Evolutionary conservation across 139 green algal species (phyloP).

Genomic region (Coccomyxa sp.): DNA sequence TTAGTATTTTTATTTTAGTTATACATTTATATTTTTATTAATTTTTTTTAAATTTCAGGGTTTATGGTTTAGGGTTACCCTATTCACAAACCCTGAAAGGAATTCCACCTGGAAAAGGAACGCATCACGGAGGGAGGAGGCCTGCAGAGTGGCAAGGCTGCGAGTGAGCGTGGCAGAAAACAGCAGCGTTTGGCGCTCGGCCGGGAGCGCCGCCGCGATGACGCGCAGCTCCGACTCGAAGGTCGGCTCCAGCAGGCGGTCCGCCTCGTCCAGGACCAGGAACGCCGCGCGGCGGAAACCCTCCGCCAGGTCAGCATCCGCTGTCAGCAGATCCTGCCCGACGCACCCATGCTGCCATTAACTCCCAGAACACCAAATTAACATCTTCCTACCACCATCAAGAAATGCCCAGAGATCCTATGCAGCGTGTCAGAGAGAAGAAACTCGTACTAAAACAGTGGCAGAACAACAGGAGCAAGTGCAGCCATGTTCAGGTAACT

Average conservation of each 20-base stretch:
- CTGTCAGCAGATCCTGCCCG: conserved; percentile 42
- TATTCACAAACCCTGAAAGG: conserved; percentile 42
- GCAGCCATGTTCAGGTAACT: too few species aligned
- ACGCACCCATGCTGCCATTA: not conserved
- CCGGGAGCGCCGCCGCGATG: conserved; percentile 42
- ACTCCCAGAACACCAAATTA: not conserved
- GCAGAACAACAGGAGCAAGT: too few species aligned
- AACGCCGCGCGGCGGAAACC: conserved; percentile 52
- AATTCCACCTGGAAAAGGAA: conserved; percentile 52
- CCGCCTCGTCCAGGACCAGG: conserved; percentile 94
- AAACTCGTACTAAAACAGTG: too few species aligned
- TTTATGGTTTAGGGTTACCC: not conserved
- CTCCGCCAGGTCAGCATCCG: conserved; percentile 26
- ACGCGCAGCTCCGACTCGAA: conserved; percentile 71
- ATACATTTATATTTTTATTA: not conserved
- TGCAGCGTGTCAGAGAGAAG: too few species aligned
- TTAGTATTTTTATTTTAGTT: not conserved
- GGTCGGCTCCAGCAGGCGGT: conserved; percentile 81
- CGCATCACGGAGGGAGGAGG: conserved; percentile 43
- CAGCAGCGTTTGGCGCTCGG: conserved; percentile 86
- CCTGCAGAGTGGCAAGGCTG: conserved; percentile 58
- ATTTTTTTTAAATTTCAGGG: not conserved
- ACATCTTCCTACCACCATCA: too few species aligned
- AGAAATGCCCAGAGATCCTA: too few species aligned
- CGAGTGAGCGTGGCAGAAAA: conserved; percentile 90